phyloP scores from a whole-genome alignment of 176 grass and related monocot species.

The Ensete glaucum region DNA sequence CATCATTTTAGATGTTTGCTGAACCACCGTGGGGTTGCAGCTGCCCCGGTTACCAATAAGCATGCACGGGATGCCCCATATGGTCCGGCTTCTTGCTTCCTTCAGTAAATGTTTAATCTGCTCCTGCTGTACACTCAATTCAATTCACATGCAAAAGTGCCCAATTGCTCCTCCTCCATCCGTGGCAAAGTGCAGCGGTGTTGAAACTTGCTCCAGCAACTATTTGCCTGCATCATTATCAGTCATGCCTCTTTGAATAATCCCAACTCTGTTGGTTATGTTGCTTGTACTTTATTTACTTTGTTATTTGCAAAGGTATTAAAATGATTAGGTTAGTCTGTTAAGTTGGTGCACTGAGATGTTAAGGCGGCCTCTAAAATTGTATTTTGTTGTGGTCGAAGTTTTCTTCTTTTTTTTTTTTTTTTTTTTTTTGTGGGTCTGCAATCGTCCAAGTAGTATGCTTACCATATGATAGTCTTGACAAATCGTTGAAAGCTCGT shows the following conservation, averaged over 20 bases:
- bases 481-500: too few species aligned
- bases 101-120: constrained; percentile 23
- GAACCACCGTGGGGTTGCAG: constrained; percentile 70
- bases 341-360: too few species aligned
- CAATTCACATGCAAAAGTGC: neutral
- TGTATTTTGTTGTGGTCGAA: too few species aligned
- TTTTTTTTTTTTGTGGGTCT: too few species aligned
- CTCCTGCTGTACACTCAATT: neutral
- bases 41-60: constrained; percentile 66
- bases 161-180: neutral
- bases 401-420: too few species aligned
- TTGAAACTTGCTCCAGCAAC: neutral
- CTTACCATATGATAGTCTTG: too few species aligned
- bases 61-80: constrained; percentile 53
- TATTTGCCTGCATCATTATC: neutral
- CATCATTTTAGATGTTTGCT: constrained; percentile 81
- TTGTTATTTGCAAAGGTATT: too few species aligned
- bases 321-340: too few species aligned
- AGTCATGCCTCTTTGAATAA: neutral
- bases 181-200: too few species aligned
- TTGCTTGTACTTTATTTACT: neutral
- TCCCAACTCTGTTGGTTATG: neutral
- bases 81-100: constrained; percentile 67
- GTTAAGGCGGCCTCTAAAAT: too few species aligned
- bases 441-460: too few species aligned